These are phyloP conservation scores for Rusavskia elegans DNA, from an alignment of 495 filamentous ascomycete genomes.

Conservation along the genomic window DNA sequence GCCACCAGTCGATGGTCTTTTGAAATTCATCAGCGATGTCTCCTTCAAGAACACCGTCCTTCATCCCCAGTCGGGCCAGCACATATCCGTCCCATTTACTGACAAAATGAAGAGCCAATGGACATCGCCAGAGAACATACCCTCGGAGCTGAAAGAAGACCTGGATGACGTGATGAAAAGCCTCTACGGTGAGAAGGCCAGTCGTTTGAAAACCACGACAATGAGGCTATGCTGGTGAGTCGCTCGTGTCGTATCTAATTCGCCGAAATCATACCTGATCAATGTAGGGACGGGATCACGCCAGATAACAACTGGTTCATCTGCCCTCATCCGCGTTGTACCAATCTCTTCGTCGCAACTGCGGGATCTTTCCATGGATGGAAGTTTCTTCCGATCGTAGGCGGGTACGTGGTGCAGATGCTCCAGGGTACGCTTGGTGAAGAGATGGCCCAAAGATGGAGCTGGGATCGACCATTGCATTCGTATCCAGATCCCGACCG, in stretches of 20 bases:
- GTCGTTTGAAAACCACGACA: no score
- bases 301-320: not conserved
- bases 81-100: constrained; percentile 33
- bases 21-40: constrained; percentile 21
- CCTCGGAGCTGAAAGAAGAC: constrained; percentile 1
- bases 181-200: constrained; percentile 1
- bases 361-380: constrained; percentile 36
- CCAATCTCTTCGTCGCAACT: constrained; percentile 32
- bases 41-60: constrained; percentile 24
- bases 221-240: no score
- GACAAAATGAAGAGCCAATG: constrained; percentile 28
- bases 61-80: constrained; percentile 19
- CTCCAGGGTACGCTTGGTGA: constrained; percentile 29
- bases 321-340: constrained; percentile 28
- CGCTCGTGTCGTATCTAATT: no score
- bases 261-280: no score
- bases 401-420: constrained; percentile 41
- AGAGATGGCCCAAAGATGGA: constrained; percentile 31
- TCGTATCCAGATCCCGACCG: no score
- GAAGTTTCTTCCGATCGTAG: constrained; percentile 47
- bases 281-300: not conserved
- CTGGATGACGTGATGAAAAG: constrained; percentile 3
- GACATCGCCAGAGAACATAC: constrained; percentile 13
- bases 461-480: constrained; percentile 26
- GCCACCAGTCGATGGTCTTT: constrained; percentile 5